Conservation (phyloP, 805 yeast genomes). For the Ogataea nonfermentans region DNA sequence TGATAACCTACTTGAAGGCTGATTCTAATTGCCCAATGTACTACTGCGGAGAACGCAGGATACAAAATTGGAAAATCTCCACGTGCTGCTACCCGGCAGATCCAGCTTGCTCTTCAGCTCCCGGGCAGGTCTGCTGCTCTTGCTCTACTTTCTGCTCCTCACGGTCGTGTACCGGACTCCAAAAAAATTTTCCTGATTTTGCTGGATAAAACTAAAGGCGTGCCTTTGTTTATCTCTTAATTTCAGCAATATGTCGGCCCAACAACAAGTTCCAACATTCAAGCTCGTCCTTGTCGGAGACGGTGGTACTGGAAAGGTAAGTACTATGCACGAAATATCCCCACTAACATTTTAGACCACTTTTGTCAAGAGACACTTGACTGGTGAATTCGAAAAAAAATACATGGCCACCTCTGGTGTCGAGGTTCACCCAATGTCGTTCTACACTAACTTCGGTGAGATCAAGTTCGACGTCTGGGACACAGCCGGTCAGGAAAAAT, state of each 20-base stretch:
- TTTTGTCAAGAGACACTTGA: constrained; percentile 98
- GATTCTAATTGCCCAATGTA: too few relatives aligned
- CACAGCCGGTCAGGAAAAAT: constrained; percentile 99
- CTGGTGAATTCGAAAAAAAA: constrained; percentile 99
- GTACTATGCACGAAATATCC: constrained; percentile 25
- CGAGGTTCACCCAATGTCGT: constrained; percentile 97
- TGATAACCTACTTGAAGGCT: too few relatives aligned
- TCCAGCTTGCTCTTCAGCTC: not conserved
- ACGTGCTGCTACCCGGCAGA: too few relatives aligned
- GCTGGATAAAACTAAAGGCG: constrained; percentile 10
- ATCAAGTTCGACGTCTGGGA: constrained; percentile 99
- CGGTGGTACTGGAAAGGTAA: constrained; percentile 99
- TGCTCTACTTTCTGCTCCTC: not conserved
- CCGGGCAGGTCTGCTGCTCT: not conserved
- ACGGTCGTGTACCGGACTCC: constrained; percentile 2
- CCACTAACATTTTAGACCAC: constrained; percentile 61
- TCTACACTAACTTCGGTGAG: constrained; percentile 98
- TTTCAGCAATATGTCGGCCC: constrained; percentile 47
- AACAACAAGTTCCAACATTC: constrained; percentile 87
- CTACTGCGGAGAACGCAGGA: too few relatives aligned
- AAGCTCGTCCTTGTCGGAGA: constrained; percentile 99
- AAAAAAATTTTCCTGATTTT: constrained; percentile 13
- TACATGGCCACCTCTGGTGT: constrained; percentile 99
- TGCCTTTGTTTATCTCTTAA: constrained; percentile 7
- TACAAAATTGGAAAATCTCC: too few relatives aligned